Evolutionary conservation across 345 rosid genomes (phyloP).

Genomic region (Conringia planisiliqua): DNA sequence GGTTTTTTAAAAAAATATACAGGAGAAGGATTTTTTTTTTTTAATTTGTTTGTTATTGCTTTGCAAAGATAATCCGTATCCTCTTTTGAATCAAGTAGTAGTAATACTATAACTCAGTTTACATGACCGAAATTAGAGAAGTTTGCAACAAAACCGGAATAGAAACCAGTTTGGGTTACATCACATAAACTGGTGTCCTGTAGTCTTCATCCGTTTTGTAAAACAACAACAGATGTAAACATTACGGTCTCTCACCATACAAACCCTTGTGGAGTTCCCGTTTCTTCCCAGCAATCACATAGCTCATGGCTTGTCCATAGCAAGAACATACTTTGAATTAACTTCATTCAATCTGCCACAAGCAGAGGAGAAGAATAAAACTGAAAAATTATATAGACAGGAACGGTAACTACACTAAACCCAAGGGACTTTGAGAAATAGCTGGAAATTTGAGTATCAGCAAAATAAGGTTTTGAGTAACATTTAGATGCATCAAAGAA

Average conservation of each 20-base stretch:
- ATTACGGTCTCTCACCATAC: neutral
- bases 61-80: no score
- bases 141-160: neutral
- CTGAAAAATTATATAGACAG: neutral
- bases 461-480: neutral
- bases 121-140: neutral
- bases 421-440: neutral
- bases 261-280: conserved; percentile 31
- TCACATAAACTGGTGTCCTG: neutral
- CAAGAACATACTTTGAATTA: neutral
- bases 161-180: neutral
- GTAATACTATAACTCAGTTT: neutral
- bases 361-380: neutral
- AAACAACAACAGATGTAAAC: no score
- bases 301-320: neutral
- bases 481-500: neutral
- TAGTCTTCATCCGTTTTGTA: no score
- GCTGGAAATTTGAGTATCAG: neutral
- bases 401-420: neutral
- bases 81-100: no score
- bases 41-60: no score
- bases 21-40: no score
- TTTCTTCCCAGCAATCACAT: conserved; percentile 19
- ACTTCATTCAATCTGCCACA: conserved; percentile 7
- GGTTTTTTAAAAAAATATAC: neutral